These are phyloP conservation scores for Musa itinerans DNA, from an alignment of 176 grass and related monocot species.

Conservation along the genomic window DNA sequence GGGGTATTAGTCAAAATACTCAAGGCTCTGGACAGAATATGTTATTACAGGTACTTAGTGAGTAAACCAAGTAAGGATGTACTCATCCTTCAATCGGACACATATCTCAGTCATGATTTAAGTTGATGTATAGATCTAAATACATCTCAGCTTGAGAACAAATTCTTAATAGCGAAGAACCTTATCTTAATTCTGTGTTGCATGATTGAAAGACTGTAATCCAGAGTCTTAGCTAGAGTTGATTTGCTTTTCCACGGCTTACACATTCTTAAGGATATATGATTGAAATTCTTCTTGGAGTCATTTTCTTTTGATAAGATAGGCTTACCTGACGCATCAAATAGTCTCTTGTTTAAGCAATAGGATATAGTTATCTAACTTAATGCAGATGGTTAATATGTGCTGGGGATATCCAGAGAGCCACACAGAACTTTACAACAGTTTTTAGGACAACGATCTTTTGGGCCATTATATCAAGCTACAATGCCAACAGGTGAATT, in stretches of 20 bases:
- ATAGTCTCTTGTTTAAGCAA: background rate
- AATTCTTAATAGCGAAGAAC: background rate
- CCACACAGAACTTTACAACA: slow-evolving; percentile 89
- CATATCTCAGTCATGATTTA: background rate
- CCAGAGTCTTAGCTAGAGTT: background rate
- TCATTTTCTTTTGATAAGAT: background rate
- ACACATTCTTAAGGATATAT: too few species aligned
- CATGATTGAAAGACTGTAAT: background rate
- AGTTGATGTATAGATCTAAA: background rate
- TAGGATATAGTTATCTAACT: background rate
- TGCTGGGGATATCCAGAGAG: slow-evolving; percentile 82
- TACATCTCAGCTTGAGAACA: background rate
- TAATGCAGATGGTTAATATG: background rate
- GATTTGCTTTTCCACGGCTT: too few species aligned
- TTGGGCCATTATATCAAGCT: slow-evolving; percentile 92
- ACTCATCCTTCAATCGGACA: background rate
- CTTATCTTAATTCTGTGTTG: background rate
- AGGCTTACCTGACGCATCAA: background rate
- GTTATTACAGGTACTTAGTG: background rate
- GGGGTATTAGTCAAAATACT: too few species aligned
- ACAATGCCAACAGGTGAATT: slow-evolving; percentile 71
- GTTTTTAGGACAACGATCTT: slow-evolving; percentile 86
- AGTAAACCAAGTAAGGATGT: background rate
- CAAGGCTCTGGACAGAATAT: background rate
- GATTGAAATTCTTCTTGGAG: too few species aligned